These are phyloP conservation scores for Pythium periplocum DNA, from an alignment of 352 stramenopile genomes.

Conservation along the genomic window DNA sequence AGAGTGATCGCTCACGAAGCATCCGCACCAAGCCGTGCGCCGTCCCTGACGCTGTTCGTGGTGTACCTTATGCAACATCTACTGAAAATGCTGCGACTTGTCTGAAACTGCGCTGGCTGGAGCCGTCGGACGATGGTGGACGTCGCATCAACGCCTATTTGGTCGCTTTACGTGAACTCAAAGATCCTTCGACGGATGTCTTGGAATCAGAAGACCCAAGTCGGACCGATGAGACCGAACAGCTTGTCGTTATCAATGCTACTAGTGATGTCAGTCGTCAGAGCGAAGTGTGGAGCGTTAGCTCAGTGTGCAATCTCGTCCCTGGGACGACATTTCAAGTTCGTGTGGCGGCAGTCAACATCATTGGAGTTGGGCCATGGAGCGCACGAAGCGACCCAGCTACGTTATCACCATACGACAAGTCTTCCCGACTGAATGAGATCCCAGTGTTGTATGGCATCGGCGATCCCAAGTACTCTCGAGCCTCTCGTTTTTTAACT, in stretches of 20 bases:
- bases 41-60: slow-evolving; percentile 30
- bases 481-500: background rate
- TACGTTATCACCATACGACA: background rate
- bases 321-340: slow-evolving; percentile 37
- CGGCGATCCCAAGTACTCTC: slow-evolving; percentile 37
- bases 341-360: slow-evolving; percentile 62
- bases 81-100: slow-evolving; percentile 21
- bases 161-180: slow-evolving; percentile 18
- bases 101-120: slow-evolving; percentile 50
- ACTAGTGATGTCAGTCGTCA: slow-evolving; percentile 1
- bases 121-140: slow-evolving; percentile 47
- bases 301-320: slow-evolving; percentile 42
- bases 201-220: too few relatives aligned
- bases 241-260: slow-evolving; percentile 2
- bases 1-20: slow-evolving; percentile 42
- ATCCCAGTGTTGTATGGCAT: slow-evolving; percentile 42
- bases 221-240: background rate
- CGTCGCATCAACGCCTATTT: slow-evolving; percentile 38
- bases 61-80: slow-evolving; percentile 25
- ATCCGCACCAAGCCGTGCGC: slow-evolving; percentile 36
- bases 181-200: background rate
- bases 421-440: background rate
- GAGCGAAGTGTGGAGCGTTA: slow-evolving; percentile 23
- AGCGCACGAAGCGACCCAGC: slow-evolving; percentile 35
- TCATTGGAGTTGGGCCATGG: slow-evolving; percentile 46